Conservation (phyloP, 352 stramenopile genomes). For the Phytophthora chlamydospora region DNA sequence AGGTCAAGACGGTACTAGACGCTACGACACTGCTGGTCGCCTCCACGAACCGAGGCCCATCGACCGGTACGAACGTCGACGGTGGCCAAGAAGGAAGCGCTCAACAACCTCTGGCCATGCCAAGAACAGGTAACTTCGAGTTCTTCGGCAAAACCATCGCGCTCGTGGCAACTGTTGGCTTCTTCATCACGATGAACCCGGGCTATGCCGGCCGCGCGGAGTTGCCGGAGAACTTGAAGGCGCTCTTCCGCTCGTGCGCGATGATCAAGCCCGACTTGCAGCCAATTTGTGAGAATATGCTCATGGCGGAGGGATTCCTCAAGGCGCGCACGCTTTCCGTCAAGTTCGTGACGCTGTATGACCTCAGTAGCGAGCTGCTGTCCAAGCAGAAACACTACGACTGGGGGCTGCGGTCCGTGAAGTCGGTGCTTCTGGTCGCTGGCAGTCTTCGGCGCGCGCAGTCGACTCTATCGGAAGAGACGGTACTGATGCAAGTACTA, state of each 20-base stretch:
- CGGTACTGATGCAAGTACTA: constrained; percentile 95
- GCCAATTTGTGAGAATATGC: constrained; percentile 95
- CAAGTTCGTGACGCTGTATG: constrained; percentile 93
- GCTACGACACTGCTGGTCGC: constrained; percentile 45
- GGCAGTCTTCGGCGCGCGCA: constrained; percentile 92
- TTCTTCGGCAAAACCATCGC: constrained; percentile 92
- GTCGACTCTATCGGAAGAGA: constrained; percentile 81
- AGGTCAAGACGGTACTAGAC: constrained; percentile 98
- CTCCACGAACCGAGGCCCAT: constrained; percentile 22
- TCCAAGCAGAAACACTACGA: constrained; percentile 94
- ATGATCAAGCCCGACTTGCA: constrained; percentile 93
- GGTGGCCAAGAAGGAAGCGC: constrained; percentile 21
- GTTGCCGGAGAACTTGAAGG: constrained; percentile 93
- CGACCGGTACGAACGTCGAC: constrained; percentile 8
- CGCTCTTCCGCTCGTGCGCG: constrained; percentile 91
- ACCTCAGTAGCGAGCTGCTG: constrained; percentile 86
- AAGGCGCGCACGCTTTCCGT: constrained; percentile 80
- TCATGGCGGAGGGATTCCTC: constrained; percentile 94
- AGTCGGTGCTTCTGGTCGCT: constrained; percentile 96
- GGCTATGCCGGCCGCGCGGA: constrained; percentile 92
- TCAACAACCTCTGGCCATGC: constrained; percentile 45
- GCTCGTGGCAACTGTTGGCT: constrained; percentile 83
- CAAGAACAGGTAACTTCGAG: constrained; percentile 71
- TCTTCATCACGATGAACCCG: constrained; percentile 96
- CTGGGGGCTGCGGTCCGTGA: constrained; percentile 95